Base-by-base conservation (phyloP, 2,329 filamentous ascomycete genomes). In the Trichocomaceae sp. region DNA sequence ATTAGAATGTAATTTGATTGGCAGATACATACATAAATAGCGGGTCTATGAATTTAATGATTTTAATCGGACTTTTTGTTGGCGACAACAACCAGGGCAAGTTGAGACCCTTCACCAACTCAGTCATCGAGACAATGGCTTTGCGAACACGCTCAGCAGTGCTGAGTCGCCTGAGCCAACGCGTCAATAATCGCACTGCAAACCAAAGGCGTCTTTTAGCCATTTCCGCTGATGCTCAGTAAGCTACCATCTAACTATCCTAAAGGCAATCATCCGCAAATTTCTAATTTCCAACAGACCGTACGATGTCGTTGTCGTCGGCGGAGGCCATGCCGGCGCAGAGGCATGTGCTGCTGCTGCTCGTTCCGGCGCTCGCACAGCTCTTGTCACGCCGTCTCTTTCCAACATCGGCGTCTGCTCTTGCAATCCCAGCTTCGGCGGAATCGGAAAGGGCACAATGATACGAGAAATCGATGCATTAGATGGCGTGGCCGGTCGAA, bases 371-470 rank as follows among this genome's bases (percentile, higher is more conserved):
- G 93, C 92, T 49, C 84, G 85, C 64, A 97, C 93, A 42, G 92
- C 87, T 1, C 81, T 99, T 61, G 79, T 99, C 48, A 99, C 93
- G 1, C 93, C 92, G 2, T 90, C 87, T 57, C 72, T 89, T 56
- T 85, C 91, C 57, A 96, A 96, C 63, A 84, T 97, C 19, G 92
- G 92, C 54, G 89, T 93, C 29, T 97, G 92, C 75, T 96, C 91
- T 35, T 97, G 92, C 75, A 97, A 97, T 69, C 92, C 92, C 1
- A 95, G 90, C 60, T 95, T 99, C 67, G 93, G 93, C 39, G 93
- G 93, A n/a, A 97, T 99, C 63, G 93, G 93, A 45, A 99, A 99
- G 70, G 93, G 93, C 15, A 97, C 89, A 9, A 96, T 99, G 77
- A 77, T 99, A 50, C 85, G 92, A 42, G 93, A 99, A 72, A 86